phyloP scores from a whole-genome alignment of 352 stramenopile genomes.

The Globisporangium iwayamae region DNA sequence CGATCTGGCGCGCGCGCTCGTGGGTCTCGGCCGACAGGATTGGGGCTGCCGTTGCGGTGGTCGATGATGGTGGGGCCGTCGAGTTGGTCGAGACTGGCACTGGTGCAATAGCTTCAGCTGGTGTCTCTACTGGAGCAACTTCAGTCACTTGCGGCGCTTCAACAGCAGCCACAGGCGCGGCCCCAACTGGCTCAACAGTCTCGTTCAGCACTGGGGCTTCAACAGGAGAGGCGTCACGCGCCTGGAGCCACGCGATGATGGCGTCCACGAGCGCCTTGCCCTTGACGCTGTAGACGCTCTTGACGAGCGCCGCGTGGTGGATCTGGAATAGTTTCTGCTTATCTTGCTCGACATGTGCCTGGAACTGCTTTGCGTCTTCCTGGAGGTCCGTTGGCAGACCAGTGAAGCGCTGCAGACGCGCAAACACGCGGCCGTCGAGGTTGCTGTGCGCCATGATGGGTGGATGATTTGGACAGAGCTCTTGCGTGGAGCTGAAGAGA shows the following conservation, averaged over 20 bases:
- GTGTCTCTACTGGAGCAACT: background rate
- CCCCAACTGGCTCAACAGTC: background rate
- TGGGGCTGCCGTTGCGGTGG: background rate
- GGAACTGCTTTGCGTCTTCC: conserved; percentile 7
- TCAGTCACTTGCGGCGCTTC: background rate
- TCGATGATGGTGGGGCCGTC: background rate
- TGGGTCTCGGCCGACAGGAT: background rate
- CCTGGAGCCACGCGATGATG: conserved; percentile 17
- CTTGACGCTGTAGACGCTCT: conserved; percentile 14
- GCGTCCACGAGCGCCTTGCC: conserved; percentile 7
- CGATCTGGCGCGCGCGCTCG: conserved; percentile 8
- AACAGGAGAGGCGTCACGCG: conserved; percentile 20
- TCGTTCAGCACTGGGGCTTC: background rate
- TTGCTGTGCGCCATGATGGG: background rate
- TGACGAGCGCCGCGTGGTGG: conserved; percentile 10
- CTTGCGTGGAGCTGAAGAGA: too few relatives aligned
- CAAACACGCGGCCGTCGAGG: conserved; percentile 15
- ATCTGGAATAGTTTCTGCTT: conserved; percentile 6
- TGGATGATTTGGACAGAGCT: too few relatives aligned
- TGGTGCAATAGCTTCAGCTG: background rate
- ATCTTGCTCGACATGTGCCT: background rate
- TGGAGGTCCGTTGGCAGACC: conserved; percentile 9
- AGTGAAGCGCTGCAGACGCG: conserved; percentile 6
- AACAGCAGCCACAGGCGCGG: background rate
- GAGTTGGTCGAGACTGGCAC: background rate